Evolutionary conservation across 2,329 filamentous ascomycete genomes (phyloP).

Genomic region (Neodidymelliopsis sp.): DNA sequence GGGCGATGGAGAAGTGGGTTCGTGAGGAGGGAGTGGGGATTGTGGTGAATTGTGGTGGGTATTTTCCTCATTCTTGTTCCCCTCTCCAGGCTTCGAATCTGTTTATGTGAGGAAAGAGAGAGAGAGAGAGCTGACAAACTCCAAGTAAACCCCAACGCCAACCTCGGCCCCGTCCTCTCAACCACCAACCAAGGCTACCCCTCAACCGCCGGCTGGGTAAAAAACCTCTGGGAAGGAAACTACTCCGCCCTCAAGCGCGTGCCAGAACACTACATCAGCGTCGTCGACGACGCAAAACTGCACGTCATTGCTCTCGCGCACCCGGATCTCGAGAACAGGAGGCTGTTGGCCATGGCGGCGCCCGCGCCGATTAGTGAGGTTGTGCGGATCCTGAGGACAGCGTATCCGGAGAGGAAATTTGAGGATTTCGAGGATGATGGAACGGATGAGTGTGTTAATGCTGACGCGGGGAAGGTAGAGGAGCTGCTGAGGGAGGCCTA

Average conservation of each 20-base stretch:
- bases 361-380: constrained; percentile 58
- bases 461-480: constrained; percentile 29
- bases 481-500: constrained; percentile 40
- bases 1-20: constrained; percentile 57
- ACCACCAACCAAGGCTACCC: constrained; percentile 45
- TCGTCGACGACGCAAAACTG: constrained; percentile 52
- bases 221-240: constrained; percentile 31
- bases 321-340: constrained; percentile 55
- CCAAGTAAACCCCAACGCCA: constrained; percentile 44
- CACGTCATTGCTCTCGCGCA: constrained; percentile 62
- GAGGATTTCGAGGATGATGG: constrained; percentile 25
- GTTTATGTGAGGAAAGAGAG: too few species aligned
- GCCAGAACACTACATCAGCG: constrained; percentile 32
- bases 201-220: constrained; percentile 38
- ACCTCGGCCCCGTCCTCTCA: constrained; percentile 47
- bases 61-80: background rate
- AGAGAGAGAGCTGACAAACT: background rate
- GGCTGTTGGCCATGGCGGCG: constrained; percentile 62
- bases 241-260: constrained; percentile 30
- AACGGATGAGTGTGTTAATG: constrained; percentile 26
- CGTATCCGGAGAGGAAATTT: constrained; percentile 52
- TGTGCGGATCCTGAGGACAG: constrained; percentile 47
- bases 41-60: constrained; percentile 51
- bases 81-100: background rate
- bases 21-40: constrained; percentile 55